Conservation (phyloP, 2,329 filamentous ascomycete genomes). For the Cytospora piceae region DNA sequence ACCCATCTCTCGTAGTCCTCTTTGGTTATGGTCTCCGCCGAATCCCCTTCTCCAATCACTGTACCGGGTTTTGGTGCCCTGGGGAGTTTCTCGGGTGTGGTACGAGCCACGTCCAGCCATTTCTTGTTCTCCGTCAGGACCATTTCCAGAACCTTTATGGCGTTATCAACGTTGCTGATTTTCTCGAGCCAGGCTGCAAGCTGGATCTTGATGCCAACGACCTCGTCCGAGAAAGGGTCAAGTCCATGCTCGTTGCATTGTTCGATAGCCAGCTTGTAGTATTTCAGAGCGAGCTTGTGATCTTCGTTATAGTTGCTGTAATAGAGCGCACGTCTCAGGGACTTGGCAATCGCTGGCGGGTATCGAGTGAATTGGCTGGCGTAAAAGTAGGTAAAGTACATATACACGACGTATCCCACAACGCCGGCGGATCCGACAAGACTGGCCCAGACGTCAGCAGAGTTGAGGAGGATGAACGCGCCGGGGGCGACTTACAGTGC, state of each 20-base stretch:
- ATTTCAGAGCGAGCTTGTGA: slow-evolving; percentile 76
- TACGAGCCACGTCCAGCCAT: slow-evolving; percentile 62
- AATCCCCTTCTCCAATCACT: slow-evolving; percentile 39
- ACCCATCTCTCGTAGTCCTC: slow-evolving; percentile 49
- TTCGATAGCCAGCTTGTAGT: slow-evolving; percentile 79
- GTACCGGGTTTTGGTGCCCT: slow-evolving; percentile 21
- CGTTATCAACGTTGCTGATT: slow-evolving; percentile 68
- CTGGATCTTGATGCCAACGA: slow-evolving; percentile 86
- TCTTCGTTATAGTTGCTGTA: slow-evolving; percentile 80
- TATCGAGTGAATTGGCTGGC: slow-evolving; percentile 58
- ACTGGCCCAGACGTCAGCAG: slow-evolving; percentile 40
- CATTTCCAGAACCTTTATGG: slow-evolving; percentile 79
- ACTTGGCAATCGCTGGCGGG: slow-evolving; percentile 73
- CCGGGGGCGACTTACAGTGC: slow-evolving; percentile 41
- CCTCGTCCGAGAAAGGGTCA: slow-evolving; percentile 88
- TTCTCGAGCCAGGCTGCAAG: slow-evolving; percentile 80
- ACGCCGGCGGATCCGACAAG: slow-evolving; percentile 41
- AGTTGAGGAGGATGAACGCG: slow-evolving; percentile 34
- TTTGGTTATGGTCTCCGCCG: slow-evolving; percentile 24
- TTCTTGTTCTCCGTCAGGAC: slow-evolving; percentile 69
- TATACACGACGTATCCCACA: slow-evolving; percentile 44
- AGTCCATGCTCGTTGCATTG: slow-evolving; percentile 74
- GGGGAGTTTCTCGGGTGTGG: slow-evolving; percentile 42
- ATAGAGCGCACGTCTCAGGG: slow-evolving; percentile 83
- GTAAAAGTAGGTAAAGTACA: slow-evolving; percentile 61